phyloP scores from a whole-genome alignment of 305 asterid species.

The Fraxinus platypoda region DNA sequence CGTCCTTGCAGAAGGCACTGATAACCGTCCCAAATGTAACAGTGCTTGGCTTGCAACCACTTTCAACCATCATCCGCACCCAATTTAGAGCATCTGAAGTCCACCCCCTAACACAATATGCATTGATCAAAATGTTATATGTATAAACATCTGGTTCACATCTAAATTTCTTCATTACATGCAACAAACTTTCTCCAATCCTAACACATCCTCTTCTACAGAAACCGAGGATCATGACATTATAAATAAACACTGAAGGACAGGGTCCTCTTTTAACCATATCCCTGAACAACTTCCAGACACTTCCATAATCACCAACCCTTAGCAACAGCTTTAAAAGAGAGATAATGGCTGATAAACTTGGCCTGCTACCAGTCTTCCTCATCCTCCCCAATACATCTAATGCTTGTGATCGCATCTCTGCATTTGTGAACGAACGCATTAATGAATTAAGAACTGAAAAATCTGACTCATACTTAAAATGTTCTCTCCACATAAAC shows the following conservation, averaged over 20 bases:
- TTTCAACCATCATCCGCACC: constrained; percentile 68
- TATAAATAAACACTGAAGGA: constrained; percentile 58
- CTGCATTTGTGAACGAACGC: constrained; percentile 74
- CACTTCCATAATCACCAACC: constrained; percentile 68
- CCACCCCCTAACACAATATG: constrained; percentile 76
- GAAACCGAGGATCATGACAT: constrained; percentile 76
- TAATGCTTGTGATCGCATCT: constrained; percentile 59
- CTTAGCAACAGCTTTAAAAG: constrained; percentile 61
- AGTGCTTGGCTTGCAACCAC: constrained; percentile 63
- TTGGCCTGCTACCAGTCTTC: constrained; percentile 60
- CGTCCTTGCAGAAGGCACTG: constrained; percentile 77
- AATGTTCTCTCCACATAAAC: constrained; percentile 54
- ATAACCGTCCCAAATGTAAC: constrained; percentile 63
- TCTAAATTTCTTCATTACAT: constrained; percentile 66
- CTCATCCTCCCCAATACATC: constrained; percentile 68
- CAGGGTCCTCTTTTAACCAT: constrained; percentile 61
- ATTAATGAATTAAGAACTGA: constrained; percentile 71
- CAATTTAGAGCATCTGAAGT: constrained; percentile 54
- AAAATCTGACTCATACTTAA: constrained; percentile 42
- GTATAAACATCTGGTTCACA: constrained; percentile 66
- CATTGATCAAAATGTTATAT: constrained; percentile 76
- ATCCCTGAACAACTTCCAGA: constrained; percentile 75
- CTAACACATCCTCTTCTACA: constrained; percentile 60
- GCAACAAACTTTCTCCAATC: constrained; percentile 71
- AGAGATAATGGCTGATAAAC: constrained; percentile 58